phyloP scores from a whole-genome alignment of 768 basidiomycete genomes.

The Crassisporium funariophilum region DNA sequence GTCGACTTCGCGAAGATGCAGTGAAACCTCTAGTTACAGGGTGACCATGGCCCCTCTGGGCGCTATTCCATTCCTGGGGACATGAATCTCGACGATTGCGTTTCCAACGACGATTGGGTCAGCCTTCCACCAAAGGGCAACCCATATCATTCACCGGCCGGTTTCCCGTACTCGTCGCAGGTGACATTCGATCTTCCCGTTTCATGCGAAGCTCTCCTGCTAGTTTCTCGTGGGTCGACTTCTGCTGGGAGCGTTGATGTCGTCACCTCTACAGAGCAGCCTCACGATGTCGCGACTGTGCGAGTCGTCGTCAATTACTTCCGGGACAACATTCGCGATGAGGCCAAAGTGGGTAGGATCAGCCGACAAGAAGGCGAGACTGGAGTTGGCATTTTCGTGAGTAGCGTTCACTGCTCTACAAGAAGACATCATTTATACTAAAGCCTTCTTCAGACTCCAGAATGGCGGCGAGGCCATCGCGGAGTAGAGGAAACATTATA shows the following conservation, averaged over 20 bases:
- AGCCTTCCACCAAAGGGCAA: background rate
- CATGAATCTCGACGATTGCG: constrained; percentile 18
- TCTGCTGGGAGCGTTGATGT: constrained; percentile 26
- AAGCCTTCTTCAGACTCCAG: constrained; percentile 11
- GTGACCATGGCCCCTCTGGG: background rate
- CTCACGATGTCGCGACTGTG: constrained; percentile 21
- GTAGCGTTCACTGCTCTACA: constrained; percentile 2
- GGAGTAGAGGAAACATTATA: constrained; percentile 19
- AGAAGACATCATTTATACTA: background rate
- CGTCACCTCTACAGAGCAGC: constrained; percentile 16
- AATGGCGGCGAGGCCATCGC: constrained; percentile 1
- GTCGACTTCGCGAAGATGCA: background rate
- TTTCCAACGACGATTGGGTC: constrained; percentile 7
- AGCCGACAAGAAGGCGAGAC: constrained; percentile 20
- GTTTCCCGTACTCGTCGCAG: constrained; percentile 2
- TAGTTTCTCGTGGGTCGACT: constrained; percentile 26
- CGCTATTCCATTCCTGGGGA: constrained; percentile 16
- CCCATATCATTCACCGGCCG: background rate
- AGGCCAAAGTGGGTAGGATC: constrained; percentile 26
- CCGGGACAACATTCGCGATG: constrained; percentile 20
- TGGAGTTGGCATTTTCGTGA: constrained; percentile 38
- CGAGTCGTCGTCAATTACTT: constrained; percentile 26
- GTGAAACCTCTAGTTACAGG: background rate
- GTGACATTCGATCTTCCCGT: constrained; percentile 24
- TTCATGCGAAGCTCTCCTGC: constrained; percentile 23